Evolutionary conservation across 2,329 filamentous ascomycete species (phyloP).

Genomic region (Penicillium concentricum): DNA sequence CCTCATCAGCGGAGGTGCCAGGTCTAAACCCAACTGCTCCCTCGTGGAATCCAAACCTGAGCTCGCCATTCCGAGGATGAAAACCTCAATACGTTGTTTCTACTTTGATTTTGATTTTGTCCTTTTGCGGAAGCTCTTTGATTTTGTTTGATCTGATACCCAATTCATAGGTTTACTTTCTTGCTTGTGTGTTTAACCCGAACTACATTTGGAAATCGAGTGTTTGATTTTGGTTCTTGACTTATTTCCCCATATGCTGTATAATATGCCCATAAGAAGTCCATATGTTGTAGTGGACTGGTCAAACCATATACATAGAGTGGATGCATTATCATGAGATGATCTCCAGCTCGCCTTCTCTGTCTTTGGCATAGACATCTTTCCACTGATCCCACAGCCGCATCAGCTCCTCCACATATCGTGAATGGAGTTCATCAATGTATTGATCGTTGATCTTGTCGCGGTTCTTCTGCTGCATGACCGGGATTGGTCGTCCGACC

Average conservation of each 20-base stretch:
- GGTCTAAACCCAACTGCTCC: constrained; percentile 27
- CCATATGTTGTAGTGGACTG: background rate
- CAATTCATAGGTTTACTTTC: constrained; percentile 17
- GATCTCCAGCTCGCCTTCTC: constrained; percentile 46
- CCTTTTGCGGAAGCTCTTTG: constrained; percentile 10
- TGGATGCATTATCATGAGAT: constrained; percentile 29
- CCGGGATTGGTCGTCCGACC: constrained; percentile 75
- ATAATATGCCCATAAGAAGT: background rate
- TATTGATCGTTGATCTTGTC: constrained; percentile 69
- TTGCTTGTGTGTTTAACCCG: constrained; percentile 15
- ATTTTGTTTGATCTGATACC: constrained; percentile 26
- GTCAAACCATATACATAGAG: background rate
- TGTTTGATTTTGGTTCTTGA: constrained; percentile 2
- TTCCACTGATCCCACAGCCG: constrained; percentile 50
- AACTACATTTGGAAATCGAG: background rate
- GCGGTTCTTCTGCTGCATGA: constrained; percentile 56
- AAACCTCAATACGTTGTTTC: constrained; percentile 3
- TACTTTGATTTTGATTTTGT: constrained; percentile 23
- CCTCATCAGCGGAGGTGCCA: constrained; percentile 27
- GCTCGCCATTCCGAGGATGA: constrained; percentile 12
- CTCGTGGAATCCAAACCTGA: constrained; percentile 17
- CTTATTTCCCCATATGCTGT: background rate
- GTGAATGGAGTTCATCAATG: constrained; percentile 74
- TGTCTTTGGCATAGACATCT: constrained; percentile 46
- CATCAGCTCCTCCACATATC: constrained; percentile 66